Conservation (phyloP, 2,329 filamentous ascomycete species). For the Nannizziopsis barbatae region DNA sequence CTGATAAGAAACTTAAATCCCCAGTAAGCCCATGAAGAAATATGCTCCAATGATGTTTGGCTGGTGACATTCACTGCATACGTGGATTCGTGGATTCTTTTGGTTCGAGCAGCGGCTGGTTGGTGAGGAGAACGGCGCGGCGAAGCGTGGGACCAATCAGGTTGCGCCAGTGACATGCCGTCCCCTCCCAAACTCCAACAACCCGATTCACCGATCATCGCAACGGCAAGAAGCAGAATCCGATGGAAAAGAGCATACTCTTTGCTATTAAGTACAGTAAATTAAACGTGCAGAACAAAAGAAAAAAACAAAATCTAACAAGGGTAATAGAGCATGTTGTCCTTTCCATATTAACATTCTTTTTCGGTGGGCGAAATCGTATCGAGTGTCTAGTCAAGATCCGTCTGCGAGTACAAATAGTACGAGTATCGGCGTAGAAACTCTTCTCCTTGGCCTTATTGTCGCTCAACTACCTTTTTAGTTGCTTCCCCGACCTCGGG, state of each 20-base stretch:
- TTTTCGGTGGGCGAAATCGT: no score
- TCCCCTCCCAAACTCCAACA: neutral
- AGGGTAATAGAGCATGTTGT: neutral
- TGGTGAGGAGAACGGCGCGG: neutral
- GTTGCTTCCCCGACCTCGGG: slow-evolving; percentile 74
- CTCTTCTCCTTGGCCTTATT: neutral
- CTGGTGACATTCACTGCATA: no score
- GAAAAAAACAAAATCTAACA: neutral
- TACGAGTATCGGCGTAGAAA: neutral
- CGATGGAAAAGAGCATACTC: neutral
- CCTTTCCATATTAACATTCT: no score
- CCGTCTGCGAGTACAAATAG: neutral
- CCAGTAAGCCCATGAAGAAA: no score
- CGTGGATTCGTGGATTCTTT: no score
- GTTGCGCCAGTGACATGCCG: slow-evolving; percentile 3
- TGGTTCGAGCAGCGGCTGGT: no score
- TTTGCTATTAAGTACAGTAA: neutral
- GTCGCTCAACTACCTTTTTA: slow-evolving; percentile 40
- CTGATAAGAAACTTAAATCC: no score
- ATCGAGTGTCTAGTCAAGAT: neutral
- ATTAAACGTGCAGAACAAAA: neutral
- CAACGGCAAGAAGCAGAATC: neutral
- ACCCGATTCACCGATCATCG: neutral
- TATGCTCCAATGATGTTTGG: no score
- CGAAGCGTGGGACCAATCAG: neutral